Conservation (phyloP, 352 stramenopile species). For the Pythium coloratum region DNA sequence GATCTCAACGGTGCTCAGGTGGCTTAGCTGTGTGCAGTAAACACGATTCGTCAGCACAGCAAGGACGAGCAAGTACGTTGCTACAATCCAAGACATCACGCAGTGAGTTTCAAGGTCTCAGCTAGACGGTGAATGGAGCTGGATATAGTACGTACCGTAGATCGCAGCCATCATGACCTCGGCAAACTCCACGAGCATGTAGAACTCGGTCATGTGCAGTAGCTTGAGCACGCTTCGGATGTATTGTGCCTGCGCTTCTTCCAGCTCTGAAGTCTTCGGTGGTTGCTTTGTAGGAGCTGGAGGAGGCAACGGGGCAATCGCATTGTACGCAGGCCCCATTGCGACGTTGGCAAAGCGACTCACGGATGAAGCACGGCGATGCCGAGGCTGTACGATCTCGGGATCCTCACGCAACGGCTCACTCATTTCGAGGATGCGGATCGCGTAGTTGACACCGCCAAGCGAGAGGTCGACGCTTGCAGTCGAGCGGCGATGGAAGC, state of each 20-base stretch:
- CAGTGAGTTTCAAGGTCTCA: background rate
- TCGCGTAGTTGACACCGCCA: background rate
- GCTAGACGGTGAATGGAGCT: background rate
- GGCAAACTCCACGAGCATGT: conserved; percentile 24
- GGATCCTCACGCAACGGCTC: background rate
- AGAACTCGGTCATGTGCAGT: conserved; percentile 20
- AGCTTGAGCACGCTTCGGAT: conserved; percentile 5
- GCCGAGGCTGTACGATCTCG: background rate
- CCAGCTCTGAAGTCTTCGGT: background rate
- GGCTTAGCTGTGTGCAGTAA: background rate
- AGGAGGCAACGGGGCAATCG: background rate
- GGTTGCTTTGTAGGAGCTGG: background rate
- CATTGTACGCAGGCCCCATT: background rate
- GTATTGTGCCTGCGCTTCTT: background rate
- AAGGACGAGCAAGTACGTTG: background rate
- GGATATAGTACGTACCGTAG: conserved; percentile 12
- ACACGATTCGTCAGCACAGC: background rate
- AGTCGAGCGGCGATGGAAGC: background rate
- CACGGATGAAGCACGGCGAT: background rate
- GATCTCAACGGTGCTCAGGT: background rate
- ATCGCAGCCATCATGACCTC: conserved; percentile 23
- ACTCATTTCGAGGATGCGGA: conserved; percentile 6
- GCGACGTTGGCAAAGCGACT: background rate
- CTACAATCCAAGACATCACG: background rate
- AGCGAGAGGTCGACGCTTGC: background rate